A percentile compares a stretch with the other conserved stretches of the same genome.
phyloP scores from a whole-genome alignment of 495 filamentous ascomycete species.

The Penicillium flavigenum region DNA sequence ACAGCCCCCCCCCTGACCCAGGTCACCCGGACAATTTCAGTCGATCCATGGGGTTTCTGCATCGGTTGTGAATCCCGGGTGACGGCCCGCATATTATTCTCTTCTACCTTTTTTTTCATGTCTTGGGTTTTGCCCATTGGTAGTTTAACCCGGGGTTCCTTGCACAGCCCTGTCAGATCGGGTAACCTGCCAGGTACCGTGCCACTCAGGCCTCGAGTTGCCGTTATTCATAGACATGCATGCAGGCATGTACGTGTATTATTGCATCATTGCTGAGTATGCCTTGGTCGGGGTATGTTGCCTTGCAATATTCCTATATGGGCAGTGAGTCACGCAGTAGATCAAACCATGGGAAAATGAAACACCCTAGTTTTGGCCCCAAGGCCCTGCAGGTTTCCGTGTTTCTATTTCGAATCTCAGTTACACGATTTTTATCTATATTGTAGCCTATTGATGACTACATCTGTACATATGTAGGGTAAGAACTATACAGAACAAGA shows the following conservation, averaged over 20 bases:
- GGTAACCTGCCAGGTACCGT: slow-evolving; percentile 11
- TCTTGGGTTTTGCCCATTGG: background rate
- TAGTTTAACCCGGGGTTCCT: slow-evolving; percentile 2
- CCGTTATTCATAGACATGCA: background rate
- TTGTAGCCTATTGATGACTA: no score
- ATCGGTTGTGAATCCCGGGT: background rate
- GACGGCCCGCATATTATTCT: slow-evolving; percentile 2
- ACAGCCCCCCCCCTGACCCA: slow-evolving; percentile 12
- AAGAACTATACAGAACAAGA: background rate
- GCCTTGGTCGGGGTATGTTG: slow-evolving; percentile 1
- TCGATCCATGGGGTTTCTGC: slow-evolving; percentile 10
- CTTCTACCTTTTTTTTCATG: background rate
- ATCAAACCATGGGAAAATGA: background rate
- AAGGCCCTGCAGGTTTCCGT: no score
- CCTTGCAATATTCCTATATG: background rate
- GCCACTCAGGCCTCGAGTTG: slow-evolving; percentile 3
- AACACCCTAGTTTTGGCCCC: background rate
- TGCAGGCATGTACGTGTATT: no score
- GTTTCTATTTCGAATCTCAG: background rate
- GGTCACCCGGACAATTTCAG: slow-evolving; percentile 9
- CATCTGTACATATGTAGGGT: no score
- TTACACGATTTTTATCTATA: no score
- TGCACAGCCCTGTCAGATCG: slow-evolving; percentile 9
- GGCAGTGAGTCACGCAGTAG: background rate
- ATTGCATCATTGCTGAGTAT: background rate